Conservation (phyloP, 768 basidiomycete genomes). For the Tremella mesenterica region DNA sequence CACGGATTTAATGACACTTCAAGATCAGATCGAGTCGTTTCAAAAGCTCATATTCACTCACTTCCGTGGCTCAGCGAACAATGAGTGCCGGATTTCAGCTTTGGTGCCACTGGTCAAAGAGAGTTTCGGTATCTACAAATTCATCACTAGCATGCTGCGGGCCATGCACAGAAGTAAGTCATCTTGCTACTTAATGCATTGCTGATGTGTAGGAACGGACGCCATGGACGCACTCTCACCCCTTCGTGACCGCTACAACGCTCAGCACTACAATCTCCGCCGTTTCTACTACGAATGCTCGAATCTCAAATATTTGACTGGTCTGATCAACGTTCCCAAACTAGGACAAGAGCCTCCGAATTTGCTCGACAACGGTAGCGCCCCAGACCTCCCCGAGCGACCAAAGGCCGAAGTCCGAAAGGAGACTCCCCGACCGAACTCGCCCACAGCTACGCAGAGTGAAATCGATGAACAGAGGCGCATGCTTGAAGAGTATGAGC, state of each 20-base stretch:
- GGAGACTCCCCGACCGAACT: slow-evolving; percentile 57
- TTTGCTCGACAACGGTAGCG: slow-evolving; percentile 65
- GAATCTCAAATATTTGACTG: slow-evolving; percentile 93
- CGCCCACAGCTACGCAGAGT: slow-evolving; percentile 55
- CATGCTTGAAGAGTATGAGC: slow-evolving; percentile 92
- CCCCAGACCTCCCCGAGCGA: slow-evolving; percentile 80
- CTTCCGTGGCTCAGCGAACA: slow-evolving; percentile 82
- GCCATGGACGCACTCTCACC: slow-evolving; percentile 83
- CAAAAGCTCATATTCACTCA: slow-evolving; percentile 95
- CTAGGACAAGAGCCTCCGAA: slow-evolving; percentile 98
- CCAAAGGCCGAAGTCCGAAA: slow-evolving; percentile 39
- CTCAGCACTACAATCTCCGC: slow-evolving; percentile 85
- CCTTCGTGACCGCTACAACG: slow-evolving; percentile 71
- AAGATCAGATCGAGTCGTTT: slow-evolving; percentile 98
- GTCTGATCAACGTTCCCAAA: slow-evolving; percentile 96
- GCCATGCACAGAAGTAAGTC: slow-evolving; percentile 85
- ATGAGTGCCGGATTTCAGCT: slow-evolving; percentile 93
- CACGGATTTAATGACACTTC: slow-evolving; percentile 89
- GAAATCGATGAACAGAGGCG: slow-evolving; percentile 80
- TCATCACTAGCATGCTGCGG: slow-evolving; percentile 96
- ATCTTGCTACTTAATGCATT: background rate
- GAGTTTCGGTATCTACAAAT: slow-evolving; percentile 97
- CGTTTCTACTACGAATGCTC: slow-evolving; percentile 99
- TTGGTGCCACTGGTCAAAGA: slow-evolving; percentile 96
- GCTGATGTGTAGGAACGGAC: slow-evolving; percentile 61